A percentile compares a stretch with the other conserved stretches of the same genome.
Evolutionary conservation across 177 flowering plant genomes (phyloP).

Genomic region (Vitis hybrid): DNA sequence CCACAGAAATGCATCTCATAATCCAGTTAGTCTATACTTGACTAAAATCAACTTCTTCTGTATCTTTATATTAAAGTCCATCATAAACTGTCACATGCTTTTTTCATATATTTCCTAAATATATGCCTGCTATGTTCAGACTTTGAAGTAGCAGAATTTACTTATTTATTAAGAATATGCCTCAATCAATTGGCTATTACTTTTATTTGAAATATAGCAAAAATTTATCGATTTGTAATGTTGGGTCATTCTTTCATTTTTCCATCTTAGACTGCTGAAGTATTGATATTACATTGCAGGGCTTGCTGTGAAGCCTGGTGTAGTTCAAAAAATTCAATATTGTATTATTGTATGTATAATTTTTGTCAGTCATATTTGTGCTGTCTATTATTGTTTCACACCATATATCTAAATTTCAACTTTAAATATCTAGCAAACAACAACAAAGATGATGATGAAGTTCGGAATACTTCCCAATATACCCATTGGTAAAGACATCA

Average conservation of each 20-base stretch:
- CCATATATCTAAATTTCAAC: slow-evolving; percentile 8
- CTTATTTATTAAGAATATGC: too few species aligned
- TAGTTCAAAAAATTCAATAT: slow-evolving; percentile 55
- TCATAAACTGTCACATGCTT: too few species aligned
- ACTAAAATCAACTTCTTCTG: too few species aligned
- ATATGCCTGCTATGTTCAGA: too few species aligned
- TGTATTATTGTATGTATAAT: slow-evolving; percentile 47
- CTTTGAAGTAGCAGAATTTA: too few species aligned
- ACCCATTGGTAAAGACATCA: slow-evolving; percentile 18
- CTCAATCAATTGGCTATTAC: too few species aligned
- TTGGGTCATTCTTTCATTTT: neutral
- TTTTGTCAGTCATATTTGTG: neutral
- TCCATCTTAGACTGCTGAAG: slow-evolving; percentile 9
- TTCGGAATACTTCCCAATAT: slow-evolving; percentile 52
- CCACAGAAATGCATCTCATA: too few species aligned
- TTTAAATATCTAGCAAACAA: slow-evolving; percentile 47
- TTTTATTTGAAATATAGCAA: too few species aligned
- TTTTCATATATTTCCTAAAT: too few species aligned
- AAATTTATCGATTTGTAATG: neutral
- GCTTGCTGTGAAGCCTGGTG: slow-evolving; percentile 75
- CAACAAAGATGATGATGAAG: slow-evolving; percentile 56
- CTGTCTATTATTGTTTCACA: neutral
- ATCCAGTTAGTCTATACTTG: too few species aligned
- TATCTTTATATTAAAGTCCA: too few species aligned
- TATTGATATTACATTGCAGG: slow-evolving; percentile 41